Conservation (phyloP, 176 grass and related monocot species). For the Otatea glauca region DNA sequence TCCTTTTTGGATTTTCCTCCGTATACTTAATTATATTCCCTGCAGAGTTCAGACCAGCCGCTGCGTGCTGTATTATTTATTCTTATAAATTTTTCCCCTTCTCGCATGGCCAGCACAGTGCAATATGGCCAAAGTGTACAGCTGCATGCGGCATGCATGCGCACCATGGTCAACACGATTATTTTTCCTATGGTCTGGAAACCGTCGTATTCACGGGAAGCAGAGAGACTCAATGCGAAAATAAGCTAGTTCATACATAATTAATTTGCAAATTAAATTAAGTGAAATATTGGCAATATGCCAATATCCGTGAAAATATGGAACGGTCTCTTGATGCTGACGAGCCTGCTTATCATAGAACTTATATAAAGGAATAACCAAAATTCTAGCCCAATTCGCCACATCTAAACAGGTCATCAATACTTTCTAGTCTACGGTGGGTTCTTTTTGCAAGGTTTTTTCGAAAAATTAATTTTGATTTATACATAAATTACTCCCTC, state of each 20-base stretch:
- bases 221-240: neutral
- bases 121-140: neutral
- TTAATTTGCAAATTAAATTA: neutral
- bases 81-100: neutral
- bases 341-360: too few relatives aligned
- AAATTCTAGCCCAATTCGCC: too few relatives aligned
- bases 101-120: neutral
- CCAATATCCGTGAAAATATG: neutral
- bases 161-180: neutral
- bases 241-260: neutral
- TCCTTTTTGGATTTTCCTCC: constrained; percentile 50
- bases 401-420: too few relatives aligned
- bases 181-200: neutral
- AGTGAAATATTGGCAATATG: neutral
- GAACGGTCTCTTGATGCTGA: too few relatives aligned
- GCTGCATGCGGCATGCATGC: neutral
- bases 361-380: too few relatives aligned
- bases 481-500: too few relatives aligned
- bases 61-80: neutral
- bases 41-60: neutral
- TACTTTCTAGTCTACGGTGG: too few relatives aligned
- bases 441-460: neutral
- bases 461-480: too few relatives aligned
- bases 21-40: constrained; percentile 19
- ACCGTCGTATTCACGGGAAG: neutral